Percentiles rank a stretch among this genome's conserved stretches.
Conservation (phyloP, 2,329 filamentous ascomycete genomes). For the Fusarium solani-melongenae region DNA sequence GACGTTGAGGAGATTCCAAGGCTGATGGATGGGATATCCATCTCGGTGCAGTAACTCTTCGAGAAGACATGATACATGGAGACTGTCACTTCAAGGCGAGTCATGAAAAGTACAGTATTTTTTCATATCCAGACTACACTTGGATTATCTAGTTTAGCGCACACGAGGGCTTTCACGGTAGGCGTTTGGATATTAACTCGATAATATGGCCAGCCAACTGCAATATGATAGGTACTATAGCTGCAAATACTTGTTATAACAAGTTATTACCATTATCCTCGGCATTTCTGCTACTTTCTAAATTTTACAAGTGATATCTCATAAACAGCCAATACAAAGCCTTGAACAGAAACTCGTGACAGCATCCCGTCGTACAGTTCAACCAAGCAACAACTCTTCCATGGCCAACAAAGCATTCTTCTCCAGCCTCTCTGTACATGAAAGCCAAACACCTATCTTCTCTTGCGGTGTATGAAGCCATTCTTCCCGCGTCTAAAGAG, state of each 20-base stretch:
- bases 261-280: background rate
- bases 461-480: background rate
- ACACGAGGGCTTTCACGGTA: background rate
- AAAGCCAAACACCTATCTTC: background rate
- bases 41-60: background rate
- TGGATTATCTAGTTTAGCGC: background rate
- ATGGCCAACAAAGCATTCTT: background rate
- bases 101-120: background rate
- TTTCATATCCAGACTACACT: background rate
- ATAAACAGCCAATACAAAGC: background rate
- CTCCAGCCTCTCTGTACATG: background rate
- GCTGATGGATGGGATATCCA: background rate
- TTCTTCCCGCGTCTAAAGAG: background rate
- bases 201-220: background rate
- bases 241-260: background rate
- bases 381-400: background rate
- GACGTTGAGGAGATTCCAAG: background rate
- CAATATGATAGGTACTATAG: background rate
- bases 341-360: background rate
- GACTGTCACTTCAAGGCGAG: background rate
- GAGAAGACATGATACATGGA: background rate
- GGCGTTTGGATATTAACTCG: background rate
- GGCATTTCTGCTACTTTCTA: background rate
- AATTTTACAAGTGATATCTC: background rate
- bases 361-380: background rate